phyloP scores from a whole-genome alignment of 1,284 basidiomycete species.

The Ganoderma meredithae region DNA sequence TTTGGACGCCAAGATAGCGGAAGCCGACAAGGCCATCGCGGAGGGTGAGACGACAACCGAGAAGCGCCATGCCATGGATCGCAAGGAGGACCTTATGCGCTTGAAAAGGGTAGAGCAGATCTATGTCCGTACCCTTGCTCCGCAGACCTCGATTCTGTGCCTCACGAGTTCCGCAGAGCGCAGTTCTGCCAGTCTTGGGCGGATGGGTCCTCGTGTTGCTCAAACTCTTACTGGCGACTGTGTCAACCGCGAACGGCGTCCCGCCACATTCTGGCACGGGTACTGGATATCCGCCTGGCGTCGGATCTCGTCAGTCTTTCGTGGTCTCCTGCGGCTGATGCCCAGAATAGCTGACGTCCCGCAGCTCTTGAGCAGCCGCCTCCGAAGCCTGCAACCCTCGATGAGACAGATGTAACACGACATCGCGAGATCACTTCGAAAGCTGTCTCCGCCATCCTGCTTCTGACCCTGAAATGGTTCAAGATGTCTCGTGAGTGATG shows the following conservation, averaged over 20 bases:
- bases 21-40: slow-evolving; percentile 66
- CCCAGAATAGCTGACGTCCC: slow-evolving; percentile 23
- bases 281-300: slow-evolving; percentile 72
- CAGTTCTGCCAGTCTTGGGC: slow-evolving; percentile 83
- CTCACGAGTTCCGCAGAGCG: slow-evolving; percentile 53
- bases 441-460: slow-evolving; percentile 93
- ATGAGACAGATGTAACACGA: slow-evolving; percentile 93
- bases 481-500: slow-evolving; percentile 88
- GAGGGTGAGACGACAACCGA: slow-evolving; percentile 61
- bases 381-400: slow-evolving; percentile 81
- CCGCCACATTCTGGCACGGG: slow-evolving; percentile 66
- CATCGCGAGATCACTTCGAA: slow-evolving; percentile 99
- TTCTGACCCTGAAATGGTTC: slow-evolving; percentile 97
- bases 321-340: not conserved
- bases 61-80: slow-evolving; percentile 70
- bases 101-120: slow-evolving; percentile 89
- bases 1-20: slow-evolving; percentile 74
- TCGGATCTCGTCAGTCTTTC: slow-evolving; percentile 66
- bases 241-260: slow-evolving; percentile 75
- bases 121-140: slow-evolving; percentile 68
- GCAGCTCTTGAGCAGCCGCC: slow-evolving; percentile 69
- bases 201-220: slow-evolving; percentile 90
- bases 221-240: slow-evolving; percentile 89
- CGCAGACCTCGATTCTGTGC: slow-evolving; percentile 5
- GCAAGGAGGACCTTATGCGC: slow-evolving; percentile 81